Conservation (phyloP, 2,329 filamentous ascomycete genomes). For the Beauveria varroae region DNA sequence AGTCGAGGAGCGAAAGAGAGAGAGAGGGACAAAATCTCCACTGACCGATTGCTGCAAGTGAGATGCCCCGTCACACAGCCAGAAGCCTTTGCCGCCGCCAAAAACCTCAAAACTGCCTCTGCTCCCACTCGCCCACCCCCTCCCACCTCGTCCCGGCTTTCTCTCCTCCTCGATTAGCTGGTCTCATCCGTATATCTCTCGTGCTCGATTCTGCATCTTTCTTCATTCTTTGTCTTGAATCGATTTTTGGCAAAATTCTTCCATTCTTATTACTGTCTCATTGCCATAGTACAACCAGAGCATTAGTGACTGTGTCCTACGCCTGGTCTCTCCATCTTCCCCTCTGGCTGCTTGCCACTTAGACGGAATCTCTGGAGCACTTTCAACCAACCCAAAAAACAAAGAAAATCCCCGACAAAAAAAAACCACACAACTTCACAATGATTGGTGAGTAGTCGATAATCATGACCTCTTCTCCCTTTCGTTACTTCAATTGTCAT, state of each 20-base stretch:
- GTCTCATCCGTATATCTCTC: slow-evolving; percentile 35
- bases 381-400: background rate
- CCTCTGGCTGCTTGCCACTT: background rate
- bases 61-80: no score
- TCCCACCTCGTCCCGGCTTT: slow-evolving; percentile 9
- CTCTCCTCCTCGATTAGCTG: slow-evolving; percentile 46
- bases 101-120: slow-evolving; percentile 2
- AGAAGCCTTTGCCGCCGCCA: background rate
- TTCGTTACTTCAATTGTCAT: background rate
- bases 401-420: background rate
- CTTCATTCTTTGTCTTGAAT: background rate
- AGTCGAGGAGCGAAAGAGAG: background rate
- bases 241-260: background rate
- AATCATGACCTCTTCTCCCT: slow-evolving; percentile 8
- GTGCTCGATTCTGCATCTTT: slow-evolving; percentile 14
- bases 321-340: background rate
- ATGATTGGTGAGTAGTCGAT: background rate
- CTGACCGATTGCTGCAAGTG: no score
- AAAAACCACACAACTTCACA: slow-evolving; percentile 1
- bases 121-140: slow-evolving; percentile 1
- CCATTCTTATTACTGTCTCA: background rate
- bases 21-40: no score
- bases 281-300: background rate
- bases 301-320: slow-evolving; percentile 7
- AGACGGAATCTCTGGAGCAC: background rate